Base-by-base conservation (phyloP, 2,329 filamentous ascomycete species). In the Rosellinia necatrix region DNA sequence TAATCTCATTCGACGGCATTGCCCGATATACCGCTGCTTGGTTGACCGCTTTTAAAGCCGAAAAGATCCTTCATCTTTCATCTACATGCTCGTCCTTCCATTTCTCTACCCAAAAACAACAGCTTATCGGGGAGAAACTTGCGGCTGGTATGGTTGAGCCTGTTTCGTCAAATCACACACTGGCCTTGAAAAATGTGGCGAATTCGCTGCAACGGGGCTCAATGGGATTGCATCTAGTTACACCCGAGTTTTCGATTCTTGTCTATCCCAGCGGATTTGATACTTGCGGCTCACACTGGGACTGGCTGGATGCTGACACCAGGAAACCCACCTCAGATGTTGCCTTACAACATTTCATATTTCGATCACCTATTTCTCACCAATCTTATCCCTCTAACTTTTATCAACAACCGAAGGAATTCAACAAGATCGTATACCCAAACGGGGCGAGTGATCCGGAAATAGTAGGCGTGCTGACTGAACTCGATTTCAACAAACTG, bases 171-270 rank as follows among this genome's bases (percentile, higher is more conserved):
- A 51, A 65, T 12, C 49, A 62, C 12, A 37, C 53, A 13, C 19
- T 51, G 6, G 40, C 54, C 5, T 42, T 70, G 25, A 51, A 41
- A 3, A 66, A 68, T 27, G 60, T 69, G 10, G 61, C 66, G 42
- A 56, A 52, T 12, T 43, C 65, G 24, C 52, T 71, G 21, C 61
- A 58, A 34, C 61, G 50, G 24, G 13, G 19, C 2, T 65, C 62
- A 8, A 61, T 58, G 17, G 69, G 59, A 13, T 51, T 66, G 40
- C 68, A 70, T 49, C 37, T 70, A 34, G 58, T 67, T 24, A 53
- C 63, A 12, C 38, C 44, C 15, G 58, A 64, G 6, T 71, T 65
- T 52, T 70, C 69, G 3, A 67, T 71, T 17, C 53, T 71, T 6
- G 59, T 71, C 3, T 71, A 69, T 48, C 66, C 70, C 27, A 47